These are phyloP conservation scores for Penicillium longicatenatum DNA, from an alignment of 495 filamentous ascomycete genomes.

Conservation along the genomic window DNA sequence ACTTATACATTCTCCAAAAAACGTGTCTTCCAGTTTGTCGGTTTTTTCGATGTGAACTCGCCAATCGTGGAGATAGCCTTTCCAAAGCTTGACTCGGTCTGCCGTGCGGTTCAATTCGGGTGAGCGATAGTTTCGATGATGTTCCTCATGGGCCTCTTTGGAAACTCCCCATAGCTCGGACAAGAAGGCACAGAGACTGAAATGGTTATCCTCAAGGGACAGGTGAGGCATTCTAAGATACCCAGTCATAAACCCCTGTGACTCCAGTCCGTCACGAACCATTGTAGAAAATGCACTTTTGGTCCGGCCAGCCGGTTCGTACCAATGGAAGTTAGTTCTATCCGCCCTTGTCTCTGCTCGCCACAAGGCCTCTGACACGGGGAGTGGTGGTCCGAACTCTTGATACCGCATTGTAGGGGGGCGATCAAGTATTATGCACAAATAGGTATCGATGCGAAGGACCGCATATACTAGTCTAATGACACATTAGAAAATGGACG, in stretches of 20 bases:
- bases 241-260: not conserved
- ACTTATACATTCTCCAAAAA: not conserved
- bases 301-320: not conserved
- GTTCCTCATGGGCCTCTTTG: not conserved
- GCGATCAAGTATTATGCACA: not conserved
- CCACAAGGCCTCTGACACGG: not conserved
- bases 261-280: not conserved
- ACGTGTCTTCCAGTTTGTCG: not conserved
- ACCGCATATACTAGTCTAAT: not conserved
- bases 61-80: not conserved
- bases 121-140: not conserved
- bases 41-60: not conserved
- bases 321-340: not conserved
- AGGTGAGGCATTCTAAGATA: not conserved
- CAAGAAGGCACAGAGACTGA: constrained; percentile 1
- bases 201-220: not conserved
- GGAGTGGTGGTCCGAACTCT: not conserved
- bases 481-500: not conserved
- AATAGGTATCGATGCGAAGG: not conserved
- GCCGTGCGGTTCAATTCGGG: not conserved
- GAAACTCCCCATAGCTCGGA: constrained; percentile 3
- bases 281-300: not conserved
- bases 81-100: not conserved
- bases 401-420: not conserved
- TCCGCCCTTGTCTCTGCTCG: not conserved